Percentiles rank a stretch among this genome's conserved stretches.
Conservation (phyloP, 2,329 filamentous ascomycete species). For the Botryosphaeria dothidea region DNA sequence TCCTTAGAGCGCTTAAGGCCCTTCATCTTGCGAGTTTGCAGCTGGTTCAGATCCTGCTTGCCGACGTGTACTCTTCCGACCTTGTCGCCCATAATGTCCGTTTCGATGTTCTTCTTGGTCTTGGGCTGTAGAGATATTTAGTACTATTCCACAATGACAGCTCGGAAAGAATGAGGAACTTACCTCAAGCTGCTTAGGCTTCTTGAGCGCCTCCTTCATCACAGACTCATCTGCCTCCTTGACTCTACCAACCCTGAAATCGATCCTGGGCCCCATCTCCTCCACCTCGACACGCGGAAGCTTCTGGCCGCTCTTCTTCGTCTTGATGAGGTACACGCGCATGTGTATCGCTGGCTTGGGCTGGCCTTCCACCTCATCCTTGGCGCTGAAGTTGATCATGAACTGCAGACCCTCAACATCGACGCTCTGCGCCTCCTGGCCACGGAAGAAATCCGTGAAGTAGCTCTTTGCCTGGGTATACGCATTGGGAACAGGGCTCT, state of each 20-base stretch:
- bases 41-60: constrained; percentile 79
- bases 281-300: constrained; percentile 90
- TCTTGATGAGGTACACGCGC: constrained; percentile 82
- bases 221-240: constrained; percentile 75
- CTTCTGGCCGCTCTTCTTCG: constrained; percentile 82
- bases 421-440: constrained; percentile 75
- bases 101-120: constrained; percentile 95
- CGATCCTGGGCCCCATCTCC: constrained; percentile 92
- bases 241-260: constrained; percentile 81
- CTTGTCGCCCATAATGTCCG: constrained; percentile 93
- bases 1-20: constrained; percentile 83
- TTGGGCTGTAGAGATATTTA: constrained; percentile 43
- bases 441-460: constrained; percentile 88
- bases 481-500: constrained; percentile 74
- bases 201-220: constrained; percentile 89
- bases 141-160: not conserved
- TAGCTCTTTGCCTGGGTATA: constrained; percentile 87
- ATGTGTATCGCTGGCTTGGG: constrained; percentile 57
- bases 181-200: constrained; percentile 72
- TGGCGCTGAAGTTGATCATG: constrained; percentile 77
- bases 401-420: constrained; percentile 96
- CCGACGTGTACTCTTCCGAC: constrained; percentile 88
- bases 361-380: constrained; percentile 51
- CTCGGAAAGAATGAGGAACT: not conserved
- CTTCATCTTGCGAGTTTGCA: constrained; percentile 99